Percentiles rank a stretch among this genome's conserved stretches.
Evolutionary conservation across 2,329 filamentous ascomycete species (phyloP).

Genomic region (Knufia fluminis): DNA sequence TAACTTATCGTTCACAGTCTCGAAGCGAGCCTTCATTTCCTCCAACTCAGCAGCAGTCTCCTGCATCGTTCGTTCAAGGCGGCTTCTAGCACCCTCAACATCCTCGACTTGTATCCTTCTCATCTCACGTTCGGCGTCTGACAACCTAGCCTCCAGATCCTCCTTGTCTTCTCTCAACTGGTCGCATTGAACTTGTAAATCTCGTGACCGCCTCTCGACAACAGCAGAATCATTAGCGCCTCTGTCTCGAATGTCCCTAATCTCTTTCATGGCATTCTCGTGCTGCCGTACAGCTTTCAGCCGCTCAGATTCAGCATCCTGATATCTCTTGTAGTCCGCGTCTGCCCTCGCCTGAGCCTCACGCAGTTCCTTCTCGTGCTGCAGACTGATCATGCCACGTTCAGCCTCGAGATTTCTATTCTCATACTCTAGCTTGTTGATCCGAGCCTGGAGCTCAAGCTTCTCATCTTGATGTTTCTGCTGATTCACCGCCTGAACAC

Average conservation of each 20-base stretch:
- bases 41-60: constrained; percentile 46
- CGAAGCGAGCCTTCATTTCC: constrained; percentile 46
- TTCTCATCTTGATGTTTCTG: constrained; percentile 52
- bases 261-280: constrained; percentile 45
- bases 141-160: constrained; percentile 66
- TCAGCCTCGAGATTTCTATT: constrained; percentile 82
- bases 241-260: constrained; percentile 46
- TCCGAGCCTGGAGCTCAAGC: constrained; percentile 76
- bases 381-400: constrained; percentile 66
- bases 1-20: constrained; percentile 57
- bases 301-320: constrained; percentile 47
- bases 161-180: constrained; percentile 71
- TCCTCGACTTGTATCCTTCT: constrained; percentile 48
- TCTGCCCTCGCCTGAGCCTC: constrained; percentile 74
- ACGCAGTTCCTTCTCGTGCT: constrained; percentile 74
- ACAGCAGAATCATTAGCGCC: constrained; percentile 46
- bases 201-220: constrained; percentile 47
- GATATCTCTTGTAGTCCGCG: constrained; percentile 64
- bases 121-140: constrained; percentile 58
- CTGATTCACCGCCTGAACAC: not conserved
- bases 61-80: constrained; percentile 47
- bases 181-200: constrained; percentile 59
- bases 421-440: constrained; percentile 81
- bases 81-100: constrained; percentile 50
- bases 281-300: constrained; percentile 45